Conservation (phyloP, 73 alveolate species). For the Tetrahymena borealis region DNA sequence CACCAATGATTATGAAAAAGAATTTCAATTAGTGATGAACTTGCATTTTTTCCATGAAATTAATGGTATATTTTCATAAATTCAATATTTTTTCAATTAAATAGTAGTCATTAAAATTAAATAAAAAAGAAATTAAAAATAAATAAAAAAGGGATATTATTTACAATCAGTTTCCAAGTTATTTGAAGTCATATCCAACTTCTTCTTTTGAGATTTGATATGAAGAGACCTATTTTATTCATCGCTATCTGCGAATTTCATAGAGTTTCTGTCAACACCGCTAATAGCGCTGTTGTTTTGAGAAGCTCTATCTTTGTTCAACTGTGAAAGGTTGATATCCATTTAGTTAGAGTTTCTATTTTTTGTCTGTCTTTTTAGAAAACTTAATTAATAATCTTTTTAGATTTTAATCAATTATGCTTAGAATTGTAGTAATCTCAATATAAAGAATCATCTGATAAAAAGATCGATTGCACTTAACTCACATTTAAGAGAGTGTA, state of each 20-base stretch:
- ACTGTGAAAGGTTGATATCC: background rate
- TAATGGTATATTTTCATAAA: background rate
- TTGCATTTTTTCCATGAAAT: too few species aligned
- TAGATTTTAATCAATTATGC: background rate
- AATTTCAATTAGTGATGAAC: too few species aligned
- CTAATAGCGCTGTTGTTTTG: background rate
- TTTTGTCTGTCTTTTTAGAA: background rate
- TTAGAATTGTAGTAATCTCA: background rate
- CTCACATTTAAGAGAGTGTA: too few species aligned
- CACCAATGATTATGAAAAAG: too few species aligned
- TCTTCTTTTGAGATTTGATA: background rate
- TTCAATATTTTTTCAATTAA: background rate
- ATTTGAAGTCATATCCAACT: background rate
- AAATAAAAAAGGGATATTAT: background rate
- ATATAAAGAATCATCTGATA: background rate
- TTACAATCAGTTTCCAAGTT: background rate
- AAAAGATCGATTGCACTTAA: background rate
- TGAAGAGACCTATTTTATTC: background rate
- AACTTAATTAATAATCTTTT: background rate
- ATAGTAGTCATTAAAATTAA: too few species aligned
- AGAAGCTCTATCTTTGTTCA: background rate
- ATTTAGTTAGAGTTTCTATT: background rate
- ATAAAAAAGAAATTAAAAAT: background rate
- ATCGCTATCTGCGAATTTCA: background rate
- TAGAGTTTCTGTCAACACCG: background rate